These are phyloP conservation scores for Clitopilus passeckerianus DNA, from an alignment of 768 basidiomycete genomes.

Conservation along the genomic window DNA sequence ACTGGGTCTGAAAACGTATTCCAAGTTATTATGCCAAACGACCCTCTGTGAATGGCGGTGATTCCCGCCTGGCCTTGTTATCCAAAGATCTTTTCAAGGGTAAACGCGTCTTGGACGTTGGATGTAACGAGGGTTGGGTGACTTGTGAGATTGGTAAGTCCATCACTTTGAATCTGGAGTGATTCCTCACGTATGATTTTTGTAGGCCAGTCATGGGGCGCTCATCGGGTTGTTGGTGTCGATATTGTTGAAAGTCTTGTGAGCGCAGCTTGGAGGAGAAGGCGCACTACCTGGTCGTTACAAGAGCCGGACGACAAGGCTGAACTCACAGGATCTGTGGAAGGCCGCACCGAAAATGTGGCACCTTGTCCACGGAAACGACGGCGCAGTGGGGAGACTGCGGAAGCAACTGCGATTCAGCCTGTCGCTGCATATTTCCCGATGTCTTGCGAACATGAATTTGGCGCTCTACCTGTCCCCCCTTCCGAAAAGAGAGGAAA, in stretches of 20 bases:
- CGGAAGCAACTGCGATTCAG: conserved; percentile 8
- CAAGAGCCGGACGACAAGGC: conserved; percentile 37
- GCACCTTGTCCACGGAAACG: conserved; percentile 4
- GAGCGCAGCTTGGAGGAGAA: conserved; percentile 69
- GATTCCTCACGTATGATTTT: not conserved
- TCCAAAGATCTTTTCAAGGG: conserved; percentile 46
- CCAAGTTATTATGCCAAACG: conserved; percentile 76
- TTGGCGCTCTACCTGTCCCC: conserved; percentile 72
- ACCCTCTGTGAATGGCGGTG: conserved; percentile 36
- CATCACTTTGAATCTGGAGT: too few species aligned
- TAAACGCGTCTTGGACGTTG: conserved; percentile 72
- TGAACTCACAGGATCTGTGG: not conserved
- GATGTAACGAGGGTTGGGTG: conserved; percentile 85
- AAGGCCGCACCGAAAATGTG: not conserved
- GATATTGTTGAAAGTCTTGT: conserved; percentile 80
- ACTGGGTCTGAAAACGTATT: not conserved
- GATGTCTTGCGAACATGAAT: conserved; percentile 66
- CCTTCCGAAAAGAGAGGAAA: conserved; percentile 24
- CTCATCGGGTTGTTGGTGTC: conserved; percentile 70
- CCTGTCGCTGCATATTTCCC: conserved; percentile 60
- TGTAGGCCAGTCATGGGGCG: conserved; percentile 60
- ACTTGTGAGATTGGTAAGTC: conserved; percentile 76
- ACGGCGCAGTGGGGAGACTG: conserved; percentile 12
- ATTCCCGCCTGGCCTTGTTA: conserved; percentile 64
- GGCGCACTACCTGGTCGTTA: conserved; percentile 67